These are phyloP conservation scores for Leucocoprinus birnbaumii DNA, from an alignment of 768 basidiomycete species.

Conservation along the genomic window DNA sequence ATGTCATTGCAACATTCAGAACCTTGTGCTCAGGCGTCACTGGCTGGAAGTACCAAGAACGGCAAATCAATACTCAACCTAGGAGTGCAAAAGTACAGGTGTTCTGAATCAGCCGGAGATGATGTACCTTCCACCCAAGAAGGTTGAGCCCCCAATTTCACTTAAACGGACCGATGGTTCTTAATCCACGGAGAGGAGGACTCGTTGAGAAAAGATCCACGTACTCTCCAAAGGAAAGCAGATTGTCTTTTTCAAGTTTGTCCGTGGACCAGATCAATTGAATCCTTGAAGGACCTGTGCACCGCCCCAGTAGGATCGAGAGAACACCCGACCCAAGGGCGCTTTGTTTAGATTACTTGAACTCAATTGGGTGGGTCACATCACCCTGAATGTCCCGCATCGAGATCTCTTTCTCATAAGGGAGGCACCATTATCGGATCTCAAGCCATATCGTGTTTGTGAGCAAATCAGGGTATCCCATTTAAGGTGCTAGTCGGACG, in stretches of 20 bases:
- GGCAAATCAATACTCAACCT: slow-evolving; percentile 7
- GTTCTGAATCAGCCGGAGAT: slow-evolving; percentile 11
- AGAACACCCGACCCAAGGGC: neutral
- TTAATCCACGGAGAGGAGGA: slow-evolving; percentile 13
- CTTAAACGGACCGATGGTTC: slow-evolving; percentile 9
- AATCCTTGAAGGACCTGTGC: slow-evolving; percentile 5
- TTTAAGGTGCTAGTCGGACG: neutral
- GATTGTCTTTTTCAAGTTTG: slow-evolving; percentile 7
- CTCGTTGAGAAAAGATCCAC: neutral
- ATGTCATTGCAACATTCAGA: slow-evolving; percentile 9
- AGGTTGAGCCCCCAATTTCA: slow-evolving; percentile 11
- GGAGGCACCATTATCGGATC: slow-evolving; percentile 21
- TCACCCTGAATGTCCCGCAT: slow-evolving; percentile 1
- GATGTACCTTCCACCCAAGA: slow-evolving; percentile 2
- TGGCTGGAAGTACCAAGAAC: neutral
- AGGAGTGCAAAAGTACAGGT: neutral
- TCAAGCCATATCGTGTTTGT: slow-evolving; percentile 14
- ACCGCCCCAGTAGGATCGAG: slow-evolving; percentile 6
- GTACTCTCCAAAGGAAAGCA: slow-evolving; percentile 7
- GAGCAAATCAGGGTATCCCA: slow-evolving; percentile 11
- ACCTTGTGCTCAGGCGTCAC: neutral
- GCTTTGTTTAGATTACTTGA: slow-evolving; percentile 2
- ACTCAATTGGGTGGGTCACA: slow-evolving; percentile 9
- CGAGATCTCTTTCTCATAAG: slow-evolving; percentile 8
- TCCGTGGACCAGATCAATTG: slow-evolving; percentile 11